These are phyloP conservation scores for Rhizomucor pusillus DNA, from an alignment of 371 early-diverging fungal species.

Conservation along the genomic window DNA sequence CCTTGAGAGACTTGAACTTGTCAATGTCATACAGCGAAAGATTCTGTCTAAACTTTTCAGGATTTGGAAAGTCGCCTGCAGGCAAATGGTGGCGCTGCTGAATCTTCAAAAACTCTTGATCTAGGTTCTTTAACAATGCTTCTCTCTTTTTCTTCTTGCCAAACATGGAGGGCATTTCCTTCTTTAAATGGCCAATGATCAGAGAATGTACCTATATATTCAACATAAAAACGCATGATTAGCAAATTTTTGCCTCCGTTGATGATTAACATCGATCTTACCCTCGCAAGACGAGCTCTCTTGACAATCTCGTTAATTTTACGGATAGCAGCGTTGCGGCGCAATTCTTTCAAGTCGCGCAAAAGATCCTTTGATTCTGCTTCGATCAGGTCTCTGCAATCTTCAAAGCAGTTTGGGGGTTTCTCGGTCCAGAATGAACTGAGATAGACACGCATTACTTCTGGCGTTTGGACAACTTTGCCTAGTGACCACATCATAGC, in stretches of 20 bases:
- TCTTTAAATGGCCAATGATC: constrained; percentile 74
- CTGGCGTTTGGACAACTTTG: constrained; percentile 84
- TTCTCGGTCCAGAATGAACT: constrained; percentile 80
- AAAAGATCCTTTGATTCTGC: constrained; percentile 80
- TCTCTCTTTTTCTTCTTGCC: constrained; percentile 78
- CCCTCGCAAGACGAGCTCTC: constrained; percentile 73
- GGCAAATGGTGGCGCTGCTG: constrained; percentile 68
- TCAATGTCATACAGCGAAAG: constrained; percentile 72
- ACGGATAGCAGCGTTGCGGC: constrained; percentile 78
- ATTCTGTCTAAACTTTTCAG: constrained; percentile 59
- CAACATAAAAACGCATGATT: no score
- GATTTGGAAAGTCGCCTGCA: constrained; percentile 73
- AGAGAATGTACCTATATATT: constrained; percentile 66
- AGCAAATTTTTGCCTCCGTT: no score
- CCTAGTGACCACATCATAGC: constrained; percentile 95
- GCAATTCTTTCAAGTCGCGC: constrained; percentile 66
- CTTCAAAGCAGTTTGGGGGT: constrained; percentile 70
- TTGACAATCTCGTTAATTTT: constrained; percentile 91
- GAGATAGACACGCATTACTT: constrained; percentile 84
- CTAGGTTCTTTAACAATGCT: constrained; percentile 67
- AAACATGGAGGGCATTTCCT: constrained; percentile 80
- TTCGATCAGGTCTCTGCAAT: constrained; percentile 67
- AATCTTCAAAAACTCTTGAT: constrained; percentile 71
- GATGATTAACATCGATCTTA: constrained; percentile 6
- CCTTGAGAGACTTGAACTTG: constrained; percentile 71